phyloP scores from a whole-genome alignment of 2,329 filamentous ascomycete species.

The Atkinsonella hypoxylon region DNA sequence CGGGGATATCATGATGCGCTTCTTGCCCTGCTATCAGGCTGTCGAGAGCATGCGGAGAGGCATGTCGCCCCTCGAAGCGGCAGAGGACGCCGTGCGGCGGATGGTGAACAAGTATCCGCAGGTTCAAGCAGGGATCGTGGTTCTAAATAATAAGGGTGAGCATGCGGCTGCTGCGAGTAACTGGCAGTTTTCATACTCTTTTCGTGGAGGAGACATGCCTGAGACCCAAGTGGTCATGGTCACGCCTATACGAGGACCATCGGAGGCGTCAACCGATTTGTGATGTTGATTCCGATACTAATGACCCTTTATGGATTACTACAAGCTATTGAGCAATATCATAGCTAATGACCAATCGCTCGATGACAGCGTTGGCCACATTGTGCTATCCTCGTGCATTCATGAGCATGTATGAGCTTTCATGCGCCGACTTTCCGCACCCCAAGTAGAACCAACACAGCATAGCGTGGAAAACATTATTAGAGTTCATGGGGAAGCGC shows the following conservation, averaged over 20 bases:
- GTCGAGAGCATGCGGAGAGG: constrained; percentile 39
- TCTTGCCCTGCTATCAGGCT: constrained; percentile 45
- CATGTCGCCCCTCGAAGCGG: constrained; percentile 34
- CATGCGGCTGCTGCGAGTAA: constrained; percentile 40
- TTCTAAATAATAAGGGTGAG: constrained; percentile 34
- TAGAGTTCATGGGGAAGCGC: too few relatives aligned
- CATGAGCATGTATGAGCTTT: too few relatives aligned
- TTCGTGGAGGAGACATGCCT: constrained; percentile 34
- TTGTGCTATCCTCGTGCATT: too few relatives aligned
- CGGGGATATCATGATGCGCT: constrained; percentile 45
- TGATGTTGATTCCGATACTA: not conserved
- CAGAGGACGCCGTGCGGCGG: constrained; percentile 35
- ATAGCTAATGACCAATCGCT: too few relatives aligned
- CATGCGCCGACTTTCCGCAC: too few relatives aligned
- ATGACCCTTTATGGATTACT: too few relatives aligned
- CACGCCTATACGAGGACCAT: not conserved
- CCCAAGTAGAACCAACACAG: too few relatives aligned
- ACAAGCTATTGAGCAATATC: too few relatives aligned
- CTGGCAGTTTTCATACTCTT: constrained; percentile 44
- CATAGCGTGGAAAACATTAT: too few relatives aligned
- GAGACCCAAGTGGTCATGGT: constrained; percentile 33
- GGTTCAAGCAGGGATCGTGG: constrained; percentile 36
- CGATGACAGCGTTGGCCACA: too few relatives aligned
- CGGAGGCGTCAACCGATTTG: not conserved
- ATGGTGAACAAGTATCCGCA: constrained; percentile 36